Evolutionary conservation across 176 grass and related monocot genomes (phyloP), one percentile per base, ranked within the genome.

Genomic region (Pharus latifolius): DNA sequence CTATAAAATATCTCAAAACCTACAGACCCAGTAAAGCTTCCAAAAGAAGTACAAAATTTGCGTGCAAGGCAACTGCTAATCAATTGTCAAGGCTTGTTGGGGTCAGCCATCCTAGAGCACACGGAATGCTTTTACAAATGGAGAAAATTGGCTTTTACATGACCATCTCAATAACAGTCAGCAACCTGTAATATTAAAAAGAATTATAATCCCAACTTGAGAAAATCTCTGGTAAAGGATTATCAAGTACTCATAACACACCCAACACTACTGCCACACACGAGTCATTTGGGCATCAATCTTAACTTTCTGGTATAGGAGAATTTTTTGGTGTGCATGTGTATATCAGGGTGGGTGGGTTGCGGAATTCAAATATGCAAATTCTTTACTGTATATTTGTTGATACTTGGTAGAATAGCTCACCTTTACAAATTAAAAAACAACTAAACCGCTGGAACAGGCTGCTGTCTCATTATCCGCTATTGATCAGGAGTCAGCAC

Each of bases 401-500:
- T 38, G 4, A 38, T 38, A 47, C 15, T 40, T 2, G 5, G n/a
- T 69, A 75, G n/a, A 69, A 35, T 8, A 55, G 40, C 32, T 42
- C 29, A 62, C 77, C 83, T 80, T 85, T 69, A 85, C 70, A 60
- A 72, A n/a, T n/a, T n/a, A n/a, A 38, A 38, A 38, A 38, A 9
- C 35, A 38, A 74, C 63, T 75, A 53, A 72, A 77, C 4, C 38
- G 32, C 23, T 56, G 65, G 33, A 77, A 38, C 71, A 55, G 52
- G 80, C 35, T 83, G 74, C 63, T 81, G 65, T 68, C 40, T 38
- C 33, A 30, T 60, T 67, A 84, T 73, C 77, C 71, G 47, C 72
- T 88, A 88, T 73, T 84, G 65, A 55, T 77, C 56, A 72, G 86
- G 81, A 60, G 81, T 83, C 72, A 88, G 66, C 53, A 88, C 86